phyloP scores from a whole-genome alignment of 2,329 filamentous ascomycete species.

The Malbranchea zuffiana region DNA sequence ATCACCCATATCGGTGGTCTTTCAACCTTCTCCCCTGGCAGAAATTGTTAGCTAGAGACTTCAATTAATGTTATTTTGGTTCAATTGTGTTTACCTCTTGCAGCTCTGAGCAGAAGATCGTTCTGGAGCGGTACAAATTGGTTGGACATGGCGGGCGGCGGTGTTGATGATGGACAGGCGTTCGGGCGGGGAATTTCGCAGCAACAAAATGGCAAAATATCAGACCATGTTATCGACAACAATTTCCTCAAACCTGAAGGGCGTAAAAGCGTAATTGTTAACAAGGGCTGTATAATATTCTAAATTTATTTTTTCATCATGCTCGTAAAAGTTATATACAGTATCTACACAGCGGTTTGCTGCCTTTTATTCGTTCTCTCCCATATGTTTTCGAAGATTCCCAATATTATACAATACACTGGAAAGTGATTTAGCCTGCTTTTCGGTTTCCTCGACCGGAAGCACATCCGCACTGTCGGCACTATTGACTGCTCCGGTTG shows the following conservation, averaged over 20 bases:
- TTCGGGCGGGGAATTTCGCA: no score
- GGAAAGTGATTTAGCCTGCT: conserved; percentile 24
- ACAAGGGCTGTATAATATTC: no score
- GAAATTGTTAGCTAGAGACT: background rate
- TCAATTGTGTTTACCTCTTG: conserved; percentile 55
- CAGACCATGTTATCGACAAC: no score
- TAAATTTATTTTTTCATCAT: no score
- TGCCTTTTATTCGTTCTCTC: conserved; percentile 20
- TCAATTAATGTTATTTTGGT: conserved; percentile 1
- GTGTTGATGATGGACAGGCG: no score
- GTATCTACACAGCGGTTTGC: no score
- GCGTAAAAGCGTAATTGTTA: no score
- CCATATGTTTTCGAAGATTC: conserved; percentile 30
- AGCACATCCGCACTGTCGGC: conserved; percentile 22
- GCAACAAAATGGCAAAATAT: no score
- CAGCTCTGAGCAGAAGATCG: conserved; percentile 80
- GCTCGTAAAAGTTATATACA: no score
- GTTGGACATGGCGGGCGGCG: conserved; percentile 12
- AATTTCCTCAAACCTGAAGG: no score
- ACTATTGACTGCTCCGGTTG: conserved; percentile 22
- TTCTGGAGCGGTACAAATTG: conserved; percentile 77
- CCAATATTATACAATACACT: conserved; percentile 29
- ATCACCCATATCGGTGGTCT: conserved; percentile 97
- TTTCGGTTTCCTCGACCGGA: conserved; percentile 19
- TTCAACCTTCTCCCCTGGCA: conserved; percentile 72